These are phyloP conservation scores for Rhizopogon parksii DNA, from an alignment of 1,284 basidiomycete species.

Conservation along the genomic window DNA sequence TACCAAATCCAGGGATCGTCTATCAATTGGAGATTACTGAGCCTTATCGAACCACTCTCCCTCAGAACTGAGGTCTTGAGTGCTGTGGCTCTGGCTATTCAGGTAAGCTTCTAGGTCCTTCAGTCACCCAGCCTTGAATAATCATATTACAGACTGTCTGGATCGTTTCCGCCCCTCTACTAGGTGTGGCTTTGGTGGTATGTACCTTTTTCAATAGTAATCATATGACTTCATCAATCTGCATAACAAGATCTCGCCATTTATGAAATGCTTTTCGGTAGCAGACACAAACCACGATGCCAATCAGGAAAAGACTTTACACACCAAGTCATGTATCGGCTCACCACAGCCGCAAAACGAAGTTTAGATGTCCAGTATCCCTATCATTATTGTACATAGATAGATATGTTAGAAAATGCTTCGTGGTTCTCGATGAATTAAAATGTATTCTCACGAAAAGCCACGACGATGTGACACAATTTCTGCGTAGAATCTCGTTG, in stretches of 20 bases:
- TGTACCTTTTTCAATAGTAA: conserved; percentile 10
- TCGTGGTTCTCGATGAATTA: not conserved
- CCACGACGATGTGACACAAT: not conserved
- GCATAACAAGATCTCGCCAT: conserved; percentile 29
- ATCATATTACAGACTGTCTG: conserved; percentile 44
- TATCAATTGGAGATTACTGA: conserved; percentile 48
- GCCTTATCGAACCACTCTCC: conserved; percentile 36
- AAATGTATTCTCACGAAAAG: not conserved
- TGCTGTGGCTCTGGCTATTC: conserved; percentile 47
- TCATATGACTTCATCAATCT: conserved; percentile 11
- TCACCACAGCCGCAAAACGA: conserved; percentile 8
- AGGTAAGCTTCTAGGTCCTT: conserved; percentile 31
- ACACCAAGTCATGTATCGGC: conserved; percentile 1
- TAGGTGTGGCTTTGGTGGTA: conserved; percentile 49
- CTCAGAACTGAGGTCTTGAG: conserved; percentile 36
- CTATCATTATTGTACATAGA: conserved; percentile 16
- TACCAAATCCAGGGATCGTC: conserved; percentile 35
- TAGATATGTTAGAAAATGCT: not conserved
- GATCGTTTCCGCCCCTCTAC: conserved; percentile 53
- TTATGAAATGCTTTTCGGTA: conserved; percentile 24
- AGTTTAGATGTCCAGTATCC: conserved; percentile 13
- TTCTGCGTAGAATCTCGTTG: not conserved
- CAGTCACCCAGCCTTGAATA: conserved; percentile 6
- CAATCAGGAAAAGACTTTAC: conserved; percentile 15
- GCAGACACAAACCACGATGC: conserved; percentile 15